Evolutionary conservation across 1,284 basidiomycete genomes (phyloP), one percentile per base, ranked within the genome.

Genomic region (Albatrellus sp.): DNA sequence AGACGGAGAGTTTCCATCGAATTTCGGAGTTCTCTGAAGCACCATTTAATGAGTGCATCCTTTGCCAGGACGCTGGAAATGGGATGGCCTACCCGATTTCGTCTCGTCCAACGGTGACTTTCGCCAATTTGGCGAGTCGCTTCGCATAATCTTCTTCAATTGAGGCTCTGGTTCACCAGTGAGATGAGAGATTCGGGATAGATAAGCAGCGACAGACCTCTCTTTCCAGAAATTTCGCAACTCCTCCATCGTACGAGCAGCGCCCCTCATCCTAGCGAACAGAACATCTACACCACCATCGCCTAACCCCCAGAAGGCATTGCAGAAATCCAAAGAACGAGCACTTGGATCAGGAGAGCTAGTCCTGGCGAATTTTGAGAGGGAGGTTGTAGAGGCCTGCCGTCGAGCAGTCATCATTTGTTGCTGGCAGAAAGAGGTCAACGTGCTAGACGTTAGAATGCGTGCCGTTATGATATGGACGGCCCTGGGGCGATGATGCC

Each of bases 131-230:
- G 17, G 74, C 67, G 9, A 99, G 59, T 32, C 84, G 77, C 64
- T 92, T 93, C 2, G 93, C 82, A 57, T 98, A 98, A 30, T 98
- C 94, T 53, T 97, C 93, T 60, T 98, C 93, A 52, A 98, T 92
- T 28, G 69, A 54, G 9, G 87, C 80, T 52, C 88, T 88, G 61
- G 0, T 50, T 8, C 34, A 35, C 44, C 14, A 5, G 20, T 33
- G 36, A 19, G 35, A 11, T 12, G 24, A 40, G 20, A 43, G 40
- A 28, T 17, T 1, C 19, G 14, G 13, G 14, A 14, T 46, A 35
- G 0, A 37, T 31, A 17, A 20, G 20, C 33, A 13, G 6, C 13
- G 20, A 52, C 76, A 48, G 55, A 92, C 80, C 91, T 73, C 61
- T 96, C 91, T 59, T 89, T 92, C 86, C 90, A 92, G 57, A 86